These are phyloP conservation scores for Marchantia paleacea DNA, from an alignment of 225 moss, liverwort and hornwort genomes.

Conservation along the genomic window DNA sequence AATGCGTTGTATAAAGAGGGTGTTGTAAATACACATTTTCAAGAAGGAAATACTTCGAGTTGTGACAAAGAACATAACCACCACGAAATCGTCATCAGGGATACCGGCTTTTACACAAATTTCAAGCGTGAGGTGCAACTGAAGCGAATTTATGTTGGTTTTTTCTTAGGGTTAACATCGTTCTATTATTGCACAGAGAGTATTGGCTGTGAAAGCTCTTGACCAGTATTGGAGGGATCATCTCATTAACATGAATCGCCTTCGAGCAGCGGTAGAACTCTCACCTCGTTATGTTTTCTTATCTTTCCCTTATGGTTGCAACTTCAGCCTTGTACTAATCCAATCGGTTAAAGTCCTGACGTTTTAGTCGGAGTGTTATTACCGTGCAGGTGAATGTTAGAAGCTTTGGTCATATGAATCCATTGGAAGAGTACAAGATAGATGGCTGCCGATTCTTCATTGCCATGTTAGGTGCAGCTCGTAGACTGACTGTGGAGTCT, in stretches of 20 bases:
- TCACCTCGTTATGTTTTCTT: neutral
- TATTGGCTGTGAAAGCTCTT: slow-evolving; percentile 79
- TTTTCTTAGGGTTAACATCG: neutral
- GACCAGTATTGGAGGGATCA: slow-evolving; percentile 96
- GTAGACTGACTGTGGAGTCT: slow-evolving; percentile 87
- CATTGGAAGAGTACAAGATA: slow-evolving; percentile 96
- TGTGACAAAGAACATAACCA: too few species aligned
- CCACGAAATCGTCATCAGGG: too few species aligned
- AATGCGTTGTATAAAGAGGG: neutral
- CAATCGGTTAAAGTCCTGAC: too few species aligned
- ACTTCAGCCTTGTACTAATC: neutral
- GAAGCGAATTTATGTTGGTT: too few species aligned
- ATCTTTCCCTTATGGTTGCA: neutral
- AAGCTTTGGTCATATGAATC: slow-evolving; percentile 99
- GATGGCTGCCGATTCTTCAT: slow-evolving; percentile 97
- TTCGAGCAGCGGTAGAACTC: slow-evolving; percentile 75
- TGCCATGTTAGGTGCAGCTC: slow-evolving; percentile 92
- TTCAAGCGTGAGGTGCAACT: too few species aligned
- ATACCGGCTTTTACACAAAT: too few species aligned
- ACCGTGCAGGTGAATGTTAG: slow-evolving; percentile 61
- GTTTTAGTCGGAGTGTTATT: neutral
- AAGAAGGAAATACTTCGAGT: too few species aligned
- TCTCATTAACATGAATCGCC: slow-evolving; percentile 96
- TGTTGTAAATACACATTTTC: neutral
- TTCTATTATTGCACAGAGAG: slow-evolving; percentile 40